Evolutionary conservation across 192 early-diverging fungal species (phyloP), one percentile per base, ranked within the genome.

Genomic region (Mortierella claussenii): DNA sequence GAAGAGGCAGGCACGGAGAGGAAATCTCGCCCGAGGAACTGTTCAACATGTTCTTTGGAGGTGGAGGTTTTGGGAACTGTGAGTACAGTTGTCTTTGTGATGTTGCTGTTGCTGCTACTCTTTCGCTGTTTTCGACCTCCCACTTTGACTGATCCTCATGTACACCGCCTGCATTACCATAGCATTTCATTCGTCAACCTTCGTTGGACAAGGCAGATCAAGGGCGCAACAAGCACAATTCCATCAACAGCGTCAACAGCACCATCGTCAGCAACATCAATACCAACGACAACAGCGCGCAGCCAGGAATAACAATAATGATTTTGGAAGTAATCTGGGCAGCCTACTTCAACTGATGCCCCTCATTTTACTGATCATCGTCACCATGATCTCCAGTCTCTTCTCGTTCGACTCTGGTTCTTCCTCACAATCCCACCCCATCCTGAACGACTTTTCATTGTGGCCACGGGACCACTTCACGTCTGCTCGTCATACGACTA

Each of bases 31-130:
- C 97, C 10, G 97, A 98, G 74, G 97, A 98, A 34, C 68, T 98
- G 23, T 96, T 98, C 79, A 95, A 96, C 69, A 95, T 95, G 92
- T 98, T 98, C 65, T 96, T 98, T 79, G 92, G 92, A 2, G 88
- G 87, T 23, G 89, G 90, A 48, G 78, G 79, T 10, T 81, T 86
- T 36, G 82, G 88, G 27, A 79, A 56, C 27, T 51, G 69, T 68
- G 69, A 57, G 74, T 42, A 69, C 42, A 42, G 44, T 74, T 65
- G 12, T 78, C 26, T 51, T 31, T 57, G n/a, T n/a, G n/a, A n/a
- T n/a, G n/a, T n/a, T n/a, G n/a, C n/a, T n/a, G n/a, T n/a, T n/a
- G n/a, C n/a, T n/a, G n/a, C n/a, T n/a, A n/a, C n/a, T n/a, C n/a
- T n/a, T n/a, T n/a, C n/a, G n/a, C n/a, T n/a, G n/a, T n/a, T n/a